These are phyloP conservation scores for Arthrinium phaeospermum DNA, from an alignment of 2,329 filamentous ascomycete species.

Conservation along the genomic window DNA sequence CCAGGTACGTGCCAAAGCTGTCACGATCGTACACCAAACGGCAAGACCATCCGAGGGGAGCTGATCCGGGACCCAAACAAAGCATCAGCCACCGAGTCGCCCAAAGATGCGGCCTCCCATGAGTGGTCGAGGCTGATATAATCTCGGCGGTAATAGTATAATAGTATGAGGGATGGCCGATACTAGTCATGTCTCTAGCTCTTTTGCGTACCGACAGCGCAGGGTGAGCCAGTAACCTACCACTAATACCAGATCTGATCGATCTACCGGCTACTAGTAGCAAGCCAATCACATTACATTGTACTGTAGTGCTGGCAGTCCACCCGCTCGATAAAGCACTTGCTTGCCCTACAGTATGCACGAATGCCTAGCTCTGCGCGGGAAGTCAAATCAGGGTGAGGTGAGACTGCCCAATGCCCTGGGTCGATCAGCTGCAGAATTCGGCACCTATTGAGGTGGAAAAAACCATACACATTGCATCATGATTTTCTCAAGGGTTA, in stretches of 20 bases:
- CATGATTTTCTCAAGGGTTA: not conserved
- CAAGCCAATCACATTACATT: not conserved
- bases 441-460: not conserved
- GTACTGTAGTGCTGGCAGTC: not conserved
- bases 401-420: not conserved
- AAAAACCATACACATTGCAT: not conserved
- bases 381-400: not conserved
- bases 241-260: not conserved
- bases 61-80: not conserved
- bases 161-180: not conserved
- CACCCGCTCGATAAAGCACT: not conserved
- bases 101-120: not conserved
- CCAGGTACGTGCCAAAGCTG: not conserved
- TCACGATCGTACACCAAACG: not conserved
- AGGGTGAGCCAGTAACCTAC: not conserved
- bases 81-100: not conserved
- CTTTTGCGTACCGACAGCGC: not conserved
- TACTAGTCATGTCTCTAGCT: not conserved
- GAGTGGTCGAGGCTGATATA: slow-evolving; percentile 2
- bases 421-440: not conserved
- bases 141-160: not conserved
- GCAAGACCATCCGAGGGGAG: not conserved
- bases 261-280: not conserved
- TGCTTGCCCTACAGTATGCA: not conserved
- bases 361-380: not conserved